Percentiles rank a stretch among this genome's conserved stretches.
Evolutionary conservation across 2,329 filamentous ascomycete genomes (phyloP).

Genomic region (Colletotrichum sp.): DNA sequence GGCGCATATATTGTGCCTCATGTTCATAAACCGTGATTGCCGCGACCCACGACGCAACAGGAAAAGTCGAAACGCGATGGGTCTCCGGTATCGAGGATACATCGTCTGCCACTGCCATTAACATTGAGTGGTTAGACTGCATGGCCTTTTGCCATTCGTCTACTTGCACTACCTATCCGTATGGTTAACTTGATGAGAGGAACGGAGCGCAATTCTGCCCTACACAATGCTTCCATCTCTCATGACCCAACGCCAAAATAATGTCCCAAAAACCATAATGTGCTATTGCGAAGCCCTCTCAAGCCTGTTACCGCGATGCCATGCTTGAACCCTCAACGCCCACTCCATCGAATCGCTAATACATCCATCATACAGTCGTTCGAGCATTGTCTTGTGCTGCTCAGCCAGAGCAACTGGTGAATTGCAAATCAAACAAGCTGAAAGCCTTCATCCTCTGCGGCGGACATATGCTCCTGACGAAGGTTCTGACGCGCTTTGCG

Average conservation of each 20-base stretch:
- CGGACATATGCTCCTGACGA: constrained; percentile 32
- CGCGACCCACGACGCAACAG: not conserved
- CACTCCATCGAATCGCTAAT: not conserved
- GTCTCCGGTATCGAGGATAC: not conserved
- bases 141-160: not conserved
- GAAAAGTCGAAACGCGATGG: not conserved
- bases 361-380: not conserved
- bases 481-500: constrained; percentile 47
- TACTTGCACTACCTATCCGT: not conserved
- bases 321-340: constrained; percentile 3
- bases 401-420: not conserved
- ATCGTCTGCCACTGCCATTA: not conserved
- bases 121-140: not conserved
- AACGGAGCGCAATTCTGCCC: not conserved
- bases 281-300: not conserved
- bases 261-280: not conserved
- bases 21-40: not conserved
- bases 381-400: not conserved
- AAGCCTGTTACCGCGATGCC: not conserved
- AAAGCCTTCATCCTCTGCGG: constrained; percentile 43
- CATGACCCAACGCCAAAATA: not conserved
- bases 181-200: not conserved
- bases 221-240: not conserved
- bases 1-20: not conserved
- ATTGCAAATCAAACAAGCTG: constrained; percentile 38